Base-by-base conservation (phyloP, 2,329 filamentous ascomycete genomes). In the Neospermospora avenae region DNA sequence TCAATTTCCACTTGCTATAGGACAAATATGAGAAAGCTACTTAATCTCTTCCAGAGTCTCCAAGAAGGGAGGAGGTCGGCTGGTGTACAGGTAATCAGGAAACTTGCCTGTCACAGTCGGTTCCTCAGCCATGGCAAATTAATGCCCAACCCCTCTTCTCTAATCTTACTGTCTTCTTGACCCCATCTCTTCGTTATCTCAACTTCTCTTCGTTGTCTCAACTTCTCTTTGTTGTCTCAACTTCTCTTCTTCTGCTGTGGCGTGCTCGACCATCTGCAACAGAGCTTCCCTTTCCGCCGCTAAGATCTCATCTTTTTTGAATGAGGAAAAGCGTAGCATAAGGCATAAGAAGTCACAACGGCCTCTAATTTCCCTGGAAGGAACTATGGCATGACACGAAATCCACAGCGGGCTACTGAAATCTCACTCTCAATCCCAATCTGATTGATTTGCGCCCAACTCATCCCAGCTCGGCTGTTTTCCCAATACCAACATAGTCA, bases 321-420 rank as follows among this genome's bases (percentile, higher is more conserved):
- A 20, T 51, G 31, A 18, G 10, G 48, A 16, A 10, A 20, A 10
- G 31, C n/a, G n/a, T n/a, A n/a, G n/a, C n/a, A n/a, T n/a, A 28
- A 37, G 35, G 48, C 48, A 51, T 51, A 51, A 51, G 48, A 49
- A 51, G 48, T 51, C 48, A 22, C 48, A 34, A 22, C 24, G 24
- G 22, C 48, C 28, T 28, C 14, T 13, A 28, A 4, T 28, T 28
- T 18, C 2, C 18, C 3, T 28, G 28, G 34, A 37, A 28, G n/a
- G 31, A 13, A 22, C 16, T 31, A 51, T 51, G 48, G 34, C 31
- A 24, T 51, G 28, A 51, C 22, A 51, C 10, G 18, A 37, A 20
- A 31, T 35, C 48, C 35, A 34, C n/a, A 28, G 11, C 4, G 22
- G 4, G 14, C 48, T 37, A 18, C 31, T 51, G 48, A 51, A 35